These are phyloP conservation scores for Pythium guiyangense DNA, from an alignment of 352 stramenopile genomes.

Conservation along the genomic window DNA sequence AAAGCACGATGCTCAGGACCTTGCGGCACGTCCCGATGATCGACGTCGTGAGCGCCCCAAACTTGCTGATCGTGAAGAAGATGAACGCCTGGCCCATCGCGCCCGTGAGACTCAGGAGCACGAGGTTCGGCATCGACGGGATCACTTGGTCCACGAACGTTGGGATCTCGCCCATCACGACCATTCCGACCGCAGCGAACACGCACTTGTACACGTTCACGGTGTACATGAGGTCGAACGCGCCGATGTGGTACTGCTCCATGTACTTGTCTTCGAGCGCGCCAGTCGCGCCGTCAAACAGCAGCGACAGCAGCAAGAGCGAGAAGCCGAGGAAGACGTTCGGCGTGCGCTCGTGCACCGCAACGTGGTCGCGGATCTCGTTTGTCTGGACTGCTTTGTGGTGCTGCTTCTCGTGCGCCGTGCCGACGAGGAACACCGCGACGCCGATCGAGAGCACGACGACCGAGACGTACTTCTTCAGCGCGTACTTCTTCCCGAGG, in stretches of 20 bases:
- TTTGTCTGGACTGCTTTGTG: constrained; percentile 35
- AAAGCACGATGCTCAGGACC: constrained; percentile 82
- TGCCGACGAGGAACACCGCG: constrained; percentile 72
- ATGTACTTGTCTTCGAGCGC: constrained; percentile 83
- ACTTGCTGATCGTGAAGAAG: constrained; percentile 87
- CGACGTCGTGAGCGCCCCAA: constrained; percentile 76
- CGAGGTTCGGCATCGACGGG: constrained; percentile 52
- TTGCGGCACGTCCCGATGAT: constrained; percentile 87
- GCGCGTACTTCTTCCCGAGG: constrained; percentile 69
- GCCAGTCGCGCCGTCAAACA: constrained; percentile 77
- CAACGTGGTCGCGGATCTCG: constrained; percentile 33
- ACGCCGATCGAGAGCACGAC: constrained; percentile 68
- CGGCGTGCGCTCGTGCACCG: constrained; percentile 45
- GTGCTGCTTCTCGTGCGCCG: constrained; percentile 65
- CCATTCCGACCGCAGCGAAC: constrained; percentile 64
- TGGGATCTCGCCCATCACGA: constrained; percentile 63
- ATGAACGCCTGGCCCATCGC: constrained; percentile 81
- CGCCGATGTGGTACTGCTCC: constrained; percentile 72
- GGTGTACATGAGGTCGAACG: constrained; percentile 87
- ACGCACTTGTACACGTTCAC: constrained; percentile 83
- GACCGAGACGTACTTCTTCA: constrained; percentile 84
- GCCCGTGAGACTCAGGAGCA: constrained; percentile 72
- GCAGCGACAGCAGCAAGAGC: constrained; percentile 62
- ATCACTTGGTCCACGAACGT: constrained; percentile 57
- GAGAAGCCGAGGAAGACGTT: constrained; percentile 67